phyloP scores from a whole-genome alignment of 2,329 filamentous ascomycete genomes.

The Aciculosporium take region DNA sequence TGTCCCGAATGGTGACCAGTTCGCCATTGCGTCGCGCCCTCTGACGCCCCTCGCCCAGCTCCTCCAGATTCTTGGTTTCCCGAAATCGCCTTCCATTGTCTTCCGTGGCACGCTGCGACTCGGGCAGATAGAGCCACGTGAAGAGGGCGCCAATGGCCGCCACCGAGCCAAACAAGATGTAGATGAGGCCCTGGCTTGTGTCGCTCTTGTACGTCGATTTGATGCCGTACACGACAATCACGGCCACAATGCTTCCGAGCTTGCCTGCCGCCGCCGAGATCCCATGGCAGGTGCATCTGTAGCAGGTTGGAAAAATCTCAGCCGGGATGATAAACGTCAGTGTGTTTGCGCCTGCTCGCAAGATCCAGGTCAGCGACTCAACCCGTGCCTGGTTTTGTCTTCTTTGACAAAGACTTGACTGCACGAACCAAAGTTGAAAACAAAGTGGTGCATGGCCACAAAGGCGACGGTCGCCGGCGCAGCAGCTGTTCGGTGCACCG shows the following conservation, averaged over 20 bases:
- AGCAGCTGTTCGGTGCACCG: constrained; percentile 25
- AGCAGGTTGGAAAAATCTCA: constrained; percentile 50
- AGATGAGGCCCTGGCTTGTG: constrained; percentile 33
- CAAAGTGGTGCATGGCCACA: constrained; percentile 38
- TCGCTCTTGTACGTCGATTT: constrained; percentile 27
- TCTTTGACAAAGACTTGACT: too few relatives aligned
- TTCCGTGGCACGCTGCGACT: constrained; percentile 26
- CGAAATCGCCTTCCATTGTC: constrained; percentile 23
- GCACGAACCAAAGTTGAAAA: constrained; percentile 38
- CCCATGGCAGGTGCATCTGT: constrained; percentile 47
- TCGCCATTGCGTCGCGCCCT: constrained; percentile 30
- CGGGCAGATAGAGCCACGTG: constrained; percentile 38
- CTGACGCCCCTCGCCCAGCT: constrained; percentile 33
- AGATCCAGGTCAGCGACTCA: background rate
- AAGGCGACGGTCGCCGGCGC: constrained; percentile 34
- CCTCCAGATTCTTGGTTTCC: constrained; percentile 34
- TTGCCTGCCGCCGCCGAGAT: constrained; percentile 48
- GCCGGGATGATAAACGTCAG: constrained; percentile 51
- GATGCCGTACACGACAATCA: constrained; percentile 36
- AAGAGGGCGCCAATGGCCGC: constrained; percentile 34
- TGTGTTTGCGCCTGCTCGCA: constrained; percentile 38
- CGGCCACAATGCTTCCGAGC: constrained; percentile 38
- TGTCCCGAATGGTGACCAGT: constrained; percentile 28
- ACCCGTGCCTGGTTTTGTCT: background rate
- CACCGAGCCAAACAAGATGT: constrained; percentile 35